Conservation (phyloP, 2,329 filamentous ascomycete genomes). For the Orbilia ellipsospora region DNA sequence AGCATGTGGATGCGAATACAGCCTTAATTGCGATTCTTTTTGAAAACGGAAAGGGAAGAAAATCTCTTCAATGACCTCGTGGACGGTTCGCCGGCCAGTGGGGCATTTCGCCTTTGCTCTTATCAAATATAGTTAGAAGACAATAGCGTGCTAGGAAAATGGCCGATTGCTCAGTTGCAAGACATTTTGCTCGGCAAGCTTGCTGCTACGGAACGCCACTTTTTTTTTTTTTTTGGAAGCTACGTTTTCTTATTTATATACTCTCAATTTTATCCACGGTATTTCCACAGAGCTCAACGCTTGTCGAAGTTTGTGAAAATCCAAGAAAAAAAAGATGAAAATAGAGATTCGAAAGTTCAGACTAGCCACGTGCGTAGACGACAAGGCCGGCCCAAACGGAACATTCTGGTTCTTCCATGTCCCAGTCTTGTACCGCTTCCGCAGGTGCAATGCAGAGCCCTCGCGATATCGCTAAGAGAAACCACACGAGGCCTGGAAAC, state of each 20-base stretch:
- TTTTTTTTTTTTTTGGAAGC: too few relatives aligned
- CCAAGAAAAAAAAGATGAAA: too few relatives aligned
- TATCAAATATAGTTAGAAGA: conserved; percentile 15
- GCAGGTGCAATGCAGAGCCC: conserved; percentile 23
- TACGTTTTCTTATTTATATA: background rate
- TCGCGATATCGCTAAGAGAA: conserved; percentile 47
- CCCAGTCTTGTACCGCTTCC: conserved; percentile 36
- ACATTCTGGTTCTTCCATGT: conserved; percentile 48
- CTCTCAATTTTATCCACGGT: too few relatives aligned
- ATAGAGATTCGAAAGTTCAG: background rate
- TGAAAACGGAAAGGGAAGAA: background rate
- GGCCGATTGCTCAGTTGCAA: conserved; percentile 32
- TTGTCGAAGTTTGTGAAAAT: too few relatives aligned
- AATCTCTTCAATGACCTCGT: conserved; percentile 29
- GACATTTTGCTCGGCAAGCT: background rate
- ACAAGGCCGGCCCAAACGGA: conserved; percentile 36
- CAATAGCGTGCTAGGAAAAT: conserved; percentile 8
- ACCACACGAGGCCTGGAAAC: conserved; percentile 24
- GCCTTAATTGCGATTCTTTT: conserved; percentile 47
- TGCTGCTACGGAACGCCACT: conserved; percentile 23
- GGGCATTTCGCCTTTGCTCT: conserved; percentile 23
- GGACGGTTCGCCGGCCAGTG: conserved; percentile 7
- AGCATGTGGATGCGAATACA: conserved; percentile 52
- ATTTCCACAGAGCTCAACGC: too few relatives aligned
- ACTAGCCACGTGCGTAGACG: conserved; percentile 19